A percentile compares a stretch with the other conserved stretches of the same genome.
These are phyloP conservation scores for Meredithiella fracta DNA, from an alignment of 2,329 filamentous ascomycete species.

Conservation along the genomic window DNA sequence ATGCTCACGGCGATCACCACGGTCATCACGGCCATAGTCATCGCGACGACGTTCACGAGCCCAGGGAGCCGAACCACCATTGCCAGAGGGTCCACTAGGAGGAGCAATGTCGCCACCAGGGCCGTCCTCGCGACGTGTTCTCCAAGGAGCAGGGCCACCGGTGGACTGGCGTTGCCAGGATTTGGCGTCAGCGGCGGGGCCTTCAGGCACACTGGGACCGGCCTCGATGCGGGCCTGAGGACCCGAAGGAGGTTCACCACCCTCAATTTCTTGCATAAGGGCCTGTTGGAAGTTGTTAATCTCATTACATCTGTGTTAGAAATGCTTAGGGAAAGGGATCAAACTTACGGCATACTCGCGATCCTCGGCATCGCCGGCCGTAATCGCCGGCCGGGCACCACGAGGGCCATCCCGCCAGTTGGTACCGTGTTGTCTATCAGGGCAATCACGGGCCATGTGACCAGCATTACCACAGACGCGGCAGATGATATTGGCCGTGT, in stretches of 20 bases:
- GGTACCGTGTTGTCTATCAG: constrained; percentile 75
- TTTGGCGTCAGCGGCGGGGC: constrained; percentile 36
- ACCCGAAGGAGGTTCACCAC: constrained; percentile 46
- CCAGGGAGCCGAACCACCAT: constrained; percentile 41
- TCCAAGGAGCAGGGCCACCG: constrained; percentile 72
- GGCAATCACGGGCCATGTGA: constrained; percentile 96
- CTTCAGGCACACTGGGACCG: constrained; percentile 48
- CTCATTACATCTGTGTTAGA: not conserved
- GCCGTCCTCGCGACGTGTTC: constrained; percentile 35
- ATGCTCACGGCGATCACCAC: constrained; percentile 28
- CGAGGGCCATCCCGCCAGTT: constrained; percentile 61
- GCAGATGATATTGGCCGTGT: constrained; percentile 98
- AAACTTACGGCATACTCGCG: constrained; percentile 85
- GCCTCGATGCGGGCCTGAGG: constrained; percentile 74
- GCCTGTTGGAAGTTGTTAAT: constrained; percentile 42
- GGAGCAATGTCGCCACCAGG: constrained; percentile 28
- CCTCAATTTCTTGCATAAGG: constrained; percentile 87
- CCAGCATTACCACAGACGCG: constrained; percentile 95
- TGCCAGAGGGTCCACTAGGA: constrained; percentile 25
- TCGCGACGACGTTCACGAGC: constrained; percentile 40
- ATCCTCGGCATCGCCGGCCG: constrained; percentile 65
- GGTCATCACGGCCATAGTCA: constrained; percentile 22
- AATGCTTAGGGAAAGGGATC: not conserved
- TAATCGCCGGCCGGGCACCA: constrained; percentile 43
- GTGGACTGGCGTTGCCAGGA: constrained; percentile 82